phyloP scores from a whole-genome alignment of 192 early-diverging fungal species.

The Backusella australiensis region DNA sequence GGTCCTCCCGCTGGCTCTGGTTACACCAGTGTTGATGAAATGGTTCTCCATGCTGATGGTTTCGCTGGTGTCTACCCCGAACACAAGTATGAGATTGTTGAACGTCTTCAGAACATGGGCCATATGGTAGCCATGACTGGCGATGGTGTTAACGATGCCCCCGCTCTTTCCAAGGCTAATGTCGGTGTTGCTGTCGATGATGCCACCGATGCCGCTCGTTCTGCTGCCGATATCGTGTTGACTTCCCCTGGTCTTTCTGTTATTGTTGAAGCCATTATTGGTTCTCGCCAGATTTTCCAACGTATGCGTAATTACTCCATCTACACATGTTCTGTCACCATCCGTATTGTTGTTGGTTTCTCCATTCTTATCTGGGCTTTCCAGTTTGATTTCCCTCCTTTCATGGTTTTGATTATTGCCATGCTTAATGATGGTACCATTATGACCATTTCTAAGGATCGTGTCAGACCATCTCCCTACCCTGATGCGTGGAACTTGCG shows the following conservation, averaged over 20 bases:
- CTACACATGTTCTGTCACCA: slow-evolving; percentile 89
- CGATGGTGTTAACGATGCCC: slow-evolving; percentile 76
- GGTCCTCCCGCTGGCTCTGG: slow-evolving; percentile 59
- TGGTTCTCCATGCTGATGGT: slow-evolving; percentile 63
- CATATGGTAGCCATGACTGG: slow-evolving; percentile 73
- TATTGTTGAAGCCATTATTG: slow-evolving; percentile 90
- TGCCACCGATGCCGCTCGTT: slow-evolving; percentile 72
- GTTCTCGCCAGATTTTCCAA: slow-evolving; percentile 93
- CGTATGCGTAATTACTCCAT: slow-evolving; percentile 91
- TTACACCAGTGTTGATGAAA: slow-evolving; percentile 53
- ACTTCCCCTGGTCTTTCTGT: slow-evolving; percentile 76
- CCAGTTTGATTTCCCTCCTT: slow-evolving; percentile 82
- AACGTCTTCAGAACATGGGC: slow-evolving; percentile 63
- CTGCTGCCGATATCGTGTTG: slow-evolving; percentile 77
- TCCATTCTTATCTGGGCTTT: slow-evolving; percentile 70
- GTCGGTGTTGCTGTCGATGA: slow-evolving; percentile 73
- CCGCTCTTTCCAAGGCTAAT: slow-evolving; percentile 71
- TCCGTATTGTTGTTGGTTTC: slow-evolving; percentile 73
- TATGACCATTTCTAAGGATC: slow-evolving; percentile 88
- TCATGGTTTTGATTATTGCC: slow-evolving; percentile 85
- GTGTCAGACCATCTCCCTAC: slow-evolving; percentile 72
- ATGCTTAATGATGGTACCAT: slow-evolving; percentile 92
- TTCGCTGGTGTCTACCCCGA: slow-evolving; percentile 68
- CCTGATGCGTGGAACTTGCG: slow-evolving; percentile 89
- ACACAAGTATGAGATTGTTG: slow-evolving; percentile 71